Evolutionary conservation across 331 rosid species (phyloP).

Genomic region (Acacia pycnantha): DNA sequence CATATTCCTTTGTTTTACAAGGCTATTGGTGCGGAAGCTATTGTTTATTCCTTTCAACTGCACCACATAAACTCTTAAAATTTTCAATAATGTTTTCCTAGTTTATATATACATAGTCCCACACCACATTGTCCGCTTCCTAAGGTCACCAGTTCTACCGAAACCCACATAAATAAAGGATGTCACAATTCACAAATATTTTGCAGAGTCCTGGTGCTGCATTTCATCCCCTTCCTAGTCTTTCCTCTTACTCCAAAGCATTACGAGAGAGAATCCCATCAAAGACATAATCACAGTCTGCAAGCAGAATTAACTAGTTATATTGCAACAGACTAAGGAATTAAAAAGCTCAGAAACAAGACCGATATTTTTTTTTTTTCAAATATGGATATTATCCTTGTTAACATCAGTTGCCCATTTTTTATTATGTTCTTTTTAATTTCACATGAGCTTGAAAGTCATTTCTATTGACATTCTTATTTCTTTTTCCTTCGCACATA

Average conservation of each 20-base stretch:
- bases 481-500: neutral
- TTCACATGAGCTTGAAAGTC: neutral
- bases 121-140: neutral
- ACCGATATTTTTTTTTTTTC: rapidly evolving
- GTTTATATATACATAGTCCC: neutral
- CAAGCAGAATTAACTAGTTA: constrained; percentile 31
- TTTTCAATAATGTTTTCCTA: neutral
- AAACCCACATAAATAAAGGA: neutral
- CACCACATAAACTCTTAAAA: no score
- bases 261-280: constrained; percentile 95
- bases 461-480: neutral
- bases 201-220: constrained; percentile 11
- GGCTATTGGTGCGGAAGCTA: no score
- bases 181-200: constrained; percentile 19
- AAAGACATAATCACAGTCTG: constrained; percentile 96
- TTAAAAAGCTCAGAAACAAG: neutral
- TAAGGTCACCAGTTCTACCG: neutral
- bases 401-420: neutral
- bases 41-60: no score
- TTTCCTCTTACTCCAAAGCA: constrained; percentile 75
- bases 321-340: constrained; percentile 8
- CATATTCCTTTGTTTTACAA: no score
- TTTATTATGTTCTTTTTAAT: neutral
- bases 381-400: neutral
- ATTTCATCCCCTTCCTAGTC: constrained; percentile 22